Conservation (phyloP, 1,284 basidiomycete species). For the Paramarasmius palmivorus region DNA sequence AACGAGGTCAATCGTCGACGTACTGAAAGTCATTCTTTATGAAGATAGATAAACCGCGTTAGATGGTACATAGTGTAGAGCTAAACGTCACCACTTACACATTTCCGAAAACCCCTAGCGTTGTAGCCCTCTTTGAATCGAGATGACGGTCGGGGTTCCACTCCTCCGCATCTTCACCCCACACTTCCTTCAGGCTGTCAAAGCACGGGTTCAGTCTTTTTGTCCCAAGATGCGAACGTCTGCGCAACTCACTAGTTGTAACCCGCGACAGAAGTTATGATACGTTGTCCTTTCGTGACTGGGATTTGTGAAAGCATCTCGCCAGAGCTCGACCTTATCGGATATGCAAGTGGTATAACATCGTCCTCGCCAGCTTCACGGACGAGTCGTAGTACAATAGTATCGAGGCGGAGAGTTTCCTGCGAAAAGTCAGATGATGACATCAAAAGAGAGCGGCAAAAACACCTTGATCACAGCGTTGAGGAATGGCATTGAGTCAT, state of each 20-base stretch:
- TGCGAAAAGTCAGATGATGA: neutral
- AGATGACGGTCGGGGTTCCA: slow-evolving; percentile 21
- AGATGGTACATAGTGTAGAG: neutral
- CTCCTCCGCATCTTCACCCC: slow-evolving; percentile 15
- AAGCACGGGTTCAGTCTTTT: neutral
- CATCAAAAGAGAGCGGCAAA: neutral
- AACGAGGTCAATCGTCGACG: no score
- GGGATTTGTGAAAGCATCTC: slow-evolving; percentile 15
- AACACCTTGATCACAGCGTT: slow-evolving; percentile 23
- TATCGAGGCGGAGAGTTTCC: slow-evolving; percentile 21
- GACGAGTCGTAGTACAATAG: slow-evolving; percentile 15
- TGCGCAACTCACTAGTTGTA: slow-evolving; percentile 21
- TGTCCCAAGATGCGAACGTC: neutral
- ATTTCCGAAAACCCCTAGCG: slow-evolving; percentile 18
- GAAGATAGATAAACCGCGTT: neutral
- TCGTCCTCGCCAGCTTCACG: slow-evolving; percentile 17
- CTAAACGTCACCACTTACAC: slow-evolving; percentile 10
- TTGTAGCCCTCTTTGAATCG: neutral
- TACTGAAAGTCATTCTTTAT: slow-evolving; percentile 9
- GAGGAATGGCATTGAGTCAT: slow-evolving; percentile 26
- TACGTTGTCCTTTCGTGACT: slow-evolving; percentile 16
- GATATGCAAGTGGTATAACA: slow-evolving; percentile 18
- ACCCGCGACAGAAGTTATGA: slow-evolving; percentile 12
- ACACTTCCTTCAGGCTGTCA: slow-evolving; percentile 11
- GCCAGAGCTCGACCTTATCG: slow-evolving; percentile 14